Conservation (phyloP, 495 filamentous ascomycete genomes). For the Penicillium chermesinum region DNA sequence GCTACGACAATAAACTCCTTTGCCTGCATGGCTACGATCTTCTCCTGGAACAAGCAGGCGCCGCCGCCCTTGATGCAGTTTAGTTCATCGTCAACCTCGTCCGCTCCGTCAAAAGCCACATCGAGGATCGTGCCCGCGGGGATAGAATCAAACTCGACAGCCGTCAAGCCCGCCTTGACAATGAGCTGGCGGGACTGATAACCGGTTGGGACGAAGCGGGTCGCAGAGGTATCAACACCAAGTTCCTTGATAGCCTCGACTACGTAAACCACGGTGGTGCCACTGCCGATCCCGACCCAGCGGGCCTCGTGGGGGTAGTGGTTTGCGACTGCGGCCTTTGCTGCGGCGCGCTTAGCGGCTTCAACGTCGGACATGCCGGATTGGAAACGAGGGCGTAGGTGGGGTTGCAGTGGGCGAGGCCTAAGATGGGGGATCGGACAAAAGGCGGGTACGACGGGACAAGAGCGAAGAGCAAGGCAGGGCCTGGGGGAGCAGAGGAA, state of each 20-base stretch:
- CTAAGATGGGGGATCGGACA: constrained; percentile 6
- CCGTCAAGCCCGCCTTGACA: constrained; percentile 63
- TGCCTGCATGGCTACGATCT: constrained; percentile 80
- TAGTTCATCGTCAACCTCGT: constrained; percentile 91
- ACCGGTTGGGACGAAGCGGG: constrained; percentile 86
- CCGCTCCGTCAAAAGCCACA: constrained; percentile 90
- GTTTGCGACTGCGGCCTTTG: constrained; percentile 74
- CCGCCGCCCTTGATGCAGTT: constrained; percentile 98
- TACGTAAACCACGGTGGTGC: constrained; percentile 90
- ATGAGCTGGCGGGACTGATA: constrained; percentile 85
- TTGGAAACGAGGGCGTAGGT: constrained; percentile 14
- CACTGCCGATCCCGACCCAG: constrained; percentile 88
- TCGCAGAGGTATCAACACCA: constrained; percentile 52
- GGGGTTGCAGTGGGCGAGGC: constrained; percentile 7
- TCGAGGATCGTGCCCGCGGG: constrained; percentile 60
- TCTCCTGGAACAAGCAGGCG: constrained; percentile 96
- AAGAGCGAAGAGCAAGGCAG: not conserved
- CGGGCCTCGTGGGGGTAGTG: constrained; percentile 68
- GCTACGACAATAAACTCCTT: constrained; percentile 92
- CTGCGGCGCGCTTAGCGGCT: constrained; percentile 77
- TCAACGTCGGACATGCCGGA: constrained; percentile 56
- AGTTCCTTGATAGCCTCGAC: constrained; percentile 85
- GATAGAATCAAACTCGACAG: constrained; percentile 70
- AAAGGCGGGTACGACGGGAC: constrained; percentile 1
- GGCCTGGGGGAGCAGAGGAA: not conserved